Base-by-base conservation (phyloP, 371 early-diverging fungal genomes). In the Mortierella sp. region DNA sequence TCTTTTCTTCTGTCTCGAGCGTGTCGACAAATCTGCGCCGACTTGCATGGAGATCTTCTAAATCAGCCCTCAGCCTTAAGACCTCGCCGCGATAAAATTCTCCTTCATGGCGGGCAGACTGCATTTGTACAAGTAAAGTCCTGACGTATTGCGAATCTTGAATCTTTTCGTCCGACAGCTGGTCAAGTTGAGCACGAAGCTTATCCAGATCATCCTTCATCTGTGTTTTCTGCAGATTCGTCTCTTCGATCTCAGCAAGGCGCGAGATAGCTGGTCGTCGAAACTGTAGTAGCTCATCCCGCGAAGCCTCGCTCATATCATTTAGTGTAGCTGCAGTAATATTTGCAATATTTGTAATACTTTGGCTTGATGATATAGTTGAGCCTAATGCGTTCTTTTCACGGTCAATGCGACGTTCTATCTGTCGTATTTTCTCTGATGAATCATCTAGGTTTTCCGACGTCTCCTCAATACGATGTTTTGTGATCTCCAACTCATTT, bases 31-130 rank as follows among this genome's bases (percentile, higher is more conserved):
- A 81, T 85, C 76, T 81, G 58, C 95, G 88, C 13, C 95, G 87
- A 58, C 93, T 92, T 4, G 86, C 73, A 77, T 88, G 89, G 16
- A 95, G 76, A 59, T 91, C 90, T 16, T 94, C 92, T 15, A 94
- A 65, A 63, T 97, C 91, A 0, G 71, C 70, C 24, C 83, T 72
- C 52, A 90, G 38, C 57, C 80, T 88, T 59, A 88, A 89, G 2
- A 87, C 76, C 66, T 88, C 88, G 19, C 69, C 77, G 28, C 88
- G 86, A 52, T 87, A 77, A 45, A 75, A 59, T 40, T 87, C 87
- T 22, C 87, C 84, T 58, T 90, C 89, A 32, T 83, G 69, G 16
- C 77, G 79, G 36, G 86, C 85, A 73, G 86, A 88, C 38, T 88
- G 84, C 50, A 88, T 84, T 60, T 90, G 89, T 11, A 86, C 84